Base-by-base conservation (phyloP, 2,329 filamentous ascomycete genomes). In the Didymella pomorum region DNA sequence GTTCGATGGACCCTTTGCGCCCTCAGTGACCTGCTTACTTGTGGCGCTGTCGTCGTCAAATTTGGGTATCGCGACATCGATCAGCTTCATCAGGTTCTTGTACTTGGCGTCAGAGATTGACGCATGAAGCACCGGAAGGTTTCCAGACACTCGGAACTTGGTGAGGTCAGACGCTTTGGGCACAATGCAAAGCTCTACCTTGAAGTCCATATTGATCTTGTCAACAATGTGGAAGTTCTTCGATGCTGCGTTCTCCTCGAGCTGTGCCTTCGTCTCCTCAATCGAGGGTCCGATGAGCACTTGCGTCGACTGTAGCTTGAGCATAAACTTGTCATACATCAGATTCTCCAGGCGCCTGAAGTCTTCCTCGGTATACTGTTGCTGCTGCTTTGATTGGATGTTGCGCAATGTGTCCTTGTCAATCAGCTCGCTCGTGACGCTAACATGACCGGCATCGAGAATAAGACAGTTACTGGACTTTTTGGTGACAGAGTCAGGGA, bases 321-420 rank as follows among this genome's bases (percentile, higher is more conserved):
- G 86, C 41, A 92, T 82, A 76, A 99, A 99, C 54, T 93, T 95
- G 82, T 99, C 95, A 73, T 99, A 99, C 90, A 99, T 96, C 68
- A 97, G 83, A 16, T 90, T 91, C 75, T 98, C 93, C 4, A 99
- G 86, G 44, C 89, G 87, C 75, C 90, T 89, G 75, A 92, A 92
- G 72, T 99, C 96, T 60, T 94, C 89, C 14, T 96, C 92, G 7
- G 89, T 95, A 72, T 96, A 97, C 25, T 90, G 83, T 56, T 93
- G 89, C 53, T 88, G 90, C 71, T 98, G 92, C 72, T 97, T 99
- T 20, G 89, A 87, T 72, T 98, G 93, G 2, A 99, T 88, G 58
- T 98, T 89, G 65, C 89, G 89, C 76, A 98, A 84, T 0, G 92
- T 96, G n/a, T 89, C 86, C 71, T 95, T 90, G 70, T 98, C 93